Percentiles rank a stretch among this genome's conserved stretches.
Evolutionary conservation across 345 rosid genomes (phyloP).

Genomic region (Brassica juncea): DNA sequence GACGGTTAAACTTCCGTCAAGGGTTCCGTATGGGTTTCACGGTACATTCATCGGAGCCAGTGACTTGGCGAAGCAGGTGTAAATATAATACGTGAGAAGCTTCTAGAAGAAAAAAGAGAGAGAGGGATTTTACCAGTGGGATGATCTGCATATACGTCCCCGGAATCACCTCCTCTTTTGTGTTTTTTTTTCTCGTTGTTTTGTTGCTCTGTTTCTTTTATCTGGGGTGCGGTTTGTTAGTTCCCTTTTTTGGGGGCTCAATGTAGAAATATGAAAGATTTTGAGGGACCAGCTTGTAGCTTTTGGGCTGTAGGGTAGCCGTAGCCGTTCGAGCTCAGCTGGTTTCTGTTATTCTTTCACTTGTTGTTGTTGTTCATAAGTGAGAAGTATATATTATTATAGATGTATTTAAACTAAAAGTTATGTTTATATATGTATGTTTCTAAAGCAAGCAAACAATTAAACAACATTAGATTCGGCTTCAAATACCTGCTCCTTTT

Average conservation of each 20-base stretch:
- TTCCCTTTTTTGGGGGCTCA: constrained; percentile 37
- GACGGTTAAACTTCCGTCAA: constrained; percentile 65
- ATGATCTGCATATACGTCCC: constrained; percentile 64
- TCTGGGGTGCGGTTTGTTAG: constrained; percentile 13
- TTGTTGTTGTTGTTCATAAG: constrained; percentile 26
- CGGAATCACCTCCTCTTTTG: constrained; percentile 59
- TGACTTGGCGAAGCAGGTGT: constrained; percentile 57
- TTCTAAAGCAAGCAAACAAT: background rate
- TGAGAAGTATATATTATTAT: constrained; percentile 30
- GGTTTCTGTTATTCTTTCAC: constrained; percentile 57
- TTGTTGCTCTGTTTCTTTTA: constrained; percentile 5
- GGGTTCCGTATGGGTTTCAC: constrained; percentile 89
- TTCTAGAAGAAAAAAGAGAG: constrained; percentile 33
- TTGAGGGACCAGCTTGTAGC: constrained; percentile 65
- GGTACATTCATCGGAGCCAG: constrained; percentile 67
- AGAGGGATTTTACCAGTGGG: constrained; percentile 66
- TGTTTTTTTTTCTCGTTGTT: background rate
- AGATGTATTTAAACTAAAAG: constrained; percentile 9
- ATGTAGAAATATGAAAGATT: constrained; percentile 44
- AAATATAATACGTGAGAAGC: constrained; percentile 9
- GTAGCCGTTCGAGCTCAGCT: constrained; percentile 68
- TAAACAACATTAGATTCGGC: constrained; percentile 9
- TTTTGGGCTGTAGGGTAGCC: constrained; percentile 51
- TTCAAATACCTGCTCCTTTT: background rate
- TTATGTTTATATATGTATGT: background rate